These are phyloP conservation scores for Fusarium coffeatum DNA, from an alignment of 2,329 filamentous ascomycete species.

Conservation along the genomic window DNA sequence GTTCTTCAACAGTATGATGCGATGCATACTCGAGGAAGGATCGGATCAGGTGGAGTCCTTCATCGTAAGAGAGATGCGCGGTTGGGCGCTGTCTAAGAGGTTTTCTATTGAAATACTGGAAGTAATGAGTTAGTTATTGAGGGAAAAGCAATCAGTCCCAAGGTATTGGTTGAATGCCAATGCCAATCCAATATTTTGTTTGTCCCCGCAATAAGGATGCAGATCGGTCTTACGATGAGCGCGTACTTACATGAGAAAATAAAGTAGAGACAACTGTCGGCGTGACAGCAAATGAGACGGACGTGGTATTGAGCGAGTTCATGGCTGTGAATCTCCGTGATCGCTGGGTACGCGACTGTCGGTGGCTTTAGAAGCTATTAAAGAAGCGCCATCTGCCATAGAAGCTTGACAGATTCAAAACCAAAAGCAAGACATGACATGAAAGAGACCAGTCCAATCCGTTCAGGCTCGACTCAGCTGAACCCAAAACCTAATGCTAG, in stretches of 20 bases:
- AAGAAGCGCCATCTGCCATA: conserved; percentile 27
- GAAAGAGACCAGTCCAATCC: neutral
- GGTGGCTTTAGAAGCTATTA: conserved; percentile 7
- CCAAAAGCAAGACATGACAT: conserved; percentile 5
- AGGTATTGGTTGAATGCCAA: neutral
- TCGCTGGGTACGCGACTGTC: conserved; percentile 13
- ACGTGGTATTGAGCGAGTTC: conserved; percentile 78
- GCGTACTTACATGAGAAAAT: conserved; percentile 78
- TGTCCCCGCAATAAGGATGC: conserved; percentile 9
- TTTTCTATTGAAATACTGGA: conserved; percentile 83
- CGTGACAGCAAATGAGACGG: conserved; percentile 84
- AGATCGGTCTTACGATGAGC: conserved; percentile 1
- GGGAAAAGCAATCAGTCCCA: conserved; percentile 2
- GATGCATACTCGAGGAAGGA: conserved; percentile 87
- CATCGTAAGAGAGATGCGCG: conserved; percentile 91
- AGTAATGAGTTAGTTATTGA: conserved; percentile 14
- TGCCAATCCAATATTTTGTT: neutral
- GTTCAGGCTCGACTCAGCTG: conserved; percentile 21
- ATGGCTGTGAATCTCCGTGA: conserved; percentile 46
- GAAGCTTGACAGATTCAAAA: neutral
- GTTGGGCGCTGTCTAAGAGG: conserved; percentile 82
- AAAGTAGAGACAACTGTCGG: conserved; percentile 89
- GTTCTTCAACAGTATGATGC: conserved; percentile 89
- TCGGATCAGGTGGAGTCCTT: conserved; percentile 88
- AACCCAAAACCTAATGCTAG: conserved; percentile 27